These are phyloP conservation scores for Zygnema cylindricum DNA, from an alignment of 139 green algal species.

Conservation along the genomic window DNA sequence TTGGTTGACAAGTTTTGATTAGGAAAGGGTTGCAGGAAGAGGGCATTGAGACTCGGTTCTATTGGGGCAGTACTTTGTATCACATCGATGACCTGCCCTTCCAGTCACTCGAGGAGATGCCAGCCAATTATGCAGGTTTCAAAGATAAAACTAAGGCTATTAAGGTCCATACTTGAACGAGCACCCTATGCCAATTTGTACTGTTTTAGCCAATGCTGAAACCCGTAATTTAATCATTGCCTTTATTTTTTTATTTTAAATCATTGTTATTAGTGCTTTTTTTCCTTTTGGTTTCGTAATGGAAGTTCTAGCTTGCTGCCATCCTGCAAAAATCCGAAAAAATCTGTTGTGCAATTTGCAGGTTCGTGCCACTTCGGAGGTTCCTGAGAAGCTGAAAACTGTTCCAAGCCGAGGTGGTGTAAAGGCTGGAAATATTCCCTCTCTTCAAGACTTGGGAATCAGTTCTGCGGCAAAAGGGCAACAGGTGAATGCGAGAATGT, in stretches of 20 bases:
- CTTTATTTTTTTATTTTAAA: not conserved
- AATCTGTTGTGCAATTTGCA: not conserved
- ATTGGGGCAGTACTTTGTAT: slow-evolving; percentile 77
- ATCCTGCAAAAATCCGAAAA: no score
- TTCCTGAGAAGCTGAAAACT: slow-evolving; percentile 62
- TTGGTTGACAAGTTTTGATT: no score
- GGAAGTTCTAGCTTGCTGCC: no score
- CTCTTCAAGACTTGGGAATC: slow-evolving; percentile 73
- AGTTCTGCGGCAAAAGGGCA: not conserved
- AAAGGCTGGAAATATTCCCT: slow-evolving; percentile 70
- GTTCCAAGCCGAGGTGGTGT: slow-evolving; percentile 62
- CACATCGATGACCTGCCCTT: slow-evolving; percentile 79
- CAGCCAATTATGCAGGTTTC: slow-evolving; percentile 64
- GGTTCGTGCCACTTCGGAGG: slow-evolving; percentile 54
- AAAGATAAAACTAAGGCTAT: slow-evolving; percentile 49
- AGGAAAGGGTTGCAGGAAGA: slow-evolving; percentile 12
- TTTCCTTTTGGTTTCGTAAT: not conserved
- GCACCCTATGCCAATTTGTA: no score
- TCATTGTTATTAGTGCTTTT: not conserved
- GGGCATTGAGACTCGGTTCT: slow-evolving; percentile 64
- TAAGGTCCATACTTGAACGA: no score
- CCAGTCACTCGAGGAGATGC: slow-evolving; percentile 66
- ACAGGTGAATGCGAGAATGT: no score
- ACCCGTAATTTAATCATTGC: not conserved
- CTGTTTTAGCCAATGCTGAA: no score